These are phyloP conservation scores for Penicillium sp. DNA, from an alignment of 2,329 filamentous ascomycete genomes.

Conservation along the genomic window DNA sequence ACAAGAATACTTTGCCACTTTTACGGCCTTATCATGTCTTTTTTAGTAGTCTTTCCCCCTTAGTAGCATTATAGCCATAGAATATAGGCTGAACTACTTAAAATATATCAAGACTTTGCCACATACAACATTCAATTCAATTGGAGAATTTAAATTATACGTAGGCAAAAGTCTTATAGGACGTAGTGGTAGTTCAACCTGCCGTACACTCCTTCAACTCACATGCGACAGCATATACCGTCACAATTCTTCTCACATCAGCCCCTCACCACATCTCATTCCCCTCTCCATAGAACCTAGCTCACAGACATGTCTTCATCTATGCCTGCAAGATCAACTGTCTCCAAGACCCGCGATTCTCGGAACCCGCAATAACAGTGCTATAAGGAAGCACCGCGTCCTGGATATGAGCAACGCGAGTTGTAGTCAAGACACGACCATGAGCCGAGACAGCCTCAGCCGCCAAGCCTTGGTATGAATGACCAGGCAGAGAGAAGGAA, in stretches of 20 bases:
- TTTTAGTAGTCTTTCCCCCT: too few species aligned
- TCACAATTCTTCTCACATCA: not conserved
- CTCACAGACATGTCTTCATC: not conserved
- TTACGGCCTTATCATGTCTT: too few species aligned
- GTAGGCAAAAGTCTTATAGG: too few species aligned
- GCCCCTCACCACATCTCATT: not conserved
- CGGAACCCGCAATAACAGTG: not conserved
- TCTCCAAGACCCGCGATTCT: constrained; percentile 7
- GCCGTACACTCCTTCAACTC: not conserved
- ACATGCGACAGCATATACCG: not conserved
- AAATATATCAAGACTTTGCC: too few species aligned
- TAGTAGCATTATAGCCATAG: too few species aligned
- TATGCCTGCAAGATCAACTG: constrained; percentile 15
- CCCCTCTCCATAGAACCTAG: not conserved
- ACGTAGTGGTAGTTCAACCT: too few species aligned
- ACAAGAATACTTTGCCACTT: too few species aligned
- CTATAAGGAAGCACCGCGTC: constrained; percentile 22
- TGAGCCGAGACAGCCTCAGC: constrained; percentile 39
- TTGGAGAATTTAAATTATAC: too few species aligned
- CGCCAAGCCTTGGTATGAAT: constrained; percentile 39
- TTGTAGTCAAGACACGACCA: constrained; percentile 30
- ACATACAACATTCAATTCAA: too few species aligned
- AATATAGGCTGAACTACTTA: too few species aligned
- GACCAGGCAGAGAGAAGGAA: constrained; percentile 22
- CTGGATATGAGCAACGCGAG: constrained; percentile 23